phyloP scores from a whole-genome alignment of 176 grass and related monocot genomes.

The Oryza officinalis region DNA sequence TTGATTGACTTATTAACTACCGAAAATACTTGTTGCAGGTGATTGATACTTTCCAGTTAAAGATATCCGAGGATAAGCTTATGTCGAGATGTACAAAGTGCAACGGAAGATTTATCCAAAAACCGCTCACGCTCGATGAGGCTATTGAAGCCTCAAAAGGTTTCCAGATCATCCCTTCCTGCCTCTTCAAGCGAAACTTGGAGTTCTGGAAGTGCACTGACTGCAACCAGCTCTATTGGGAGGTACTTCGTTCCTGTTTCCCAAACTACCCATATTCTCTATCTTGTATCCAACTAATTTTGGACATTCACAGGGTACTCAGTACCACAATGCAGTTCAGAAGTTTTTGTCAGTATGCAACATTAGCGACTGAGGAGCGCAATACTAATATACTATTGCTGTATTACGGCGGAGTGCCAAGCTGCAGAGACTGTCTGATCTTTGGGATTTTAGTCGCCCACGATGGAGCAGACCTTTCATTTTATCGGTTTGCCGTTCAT shows the following conservation, averaged over 20 bases:
- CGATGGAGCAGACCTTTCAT: background rate
- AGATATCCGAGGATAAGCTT: conserved; percentile 79
- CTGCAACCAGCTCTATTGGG: conserved; percentile 97
- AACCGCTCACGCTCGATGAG: conserved; percentile 79
- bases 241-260: conserved; percentile 53
- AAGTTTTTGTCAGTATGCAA: conserved; percentile 89
- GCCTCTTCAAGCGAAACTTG: conserved; percentile 82
- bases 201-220: conserved; percentile 97
- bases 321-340: conserved; percentile 90
- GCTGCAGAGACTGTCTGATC: background rate
- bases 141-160: conserved; percentile 88
- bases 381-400: background rate
- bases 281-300: conserved; percentile 14
- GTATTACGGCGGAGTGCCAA: background rate
- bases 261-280: background rate
- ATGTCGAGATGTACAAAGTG: conserved; percentile 99
- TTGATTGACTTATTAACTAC: conserved; percentile 36
- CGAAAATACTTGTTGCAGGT: conserved; percentile 51
- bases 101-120: conserved; percentile 97
- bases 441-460: background rate
- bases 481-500: conserved; percentile 3
- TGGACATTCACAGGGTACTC: conserved; percentile 66
- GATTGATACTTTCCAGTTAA: conserved; percentile 86
- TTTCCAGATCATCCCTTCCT: conserved; percentile 86
- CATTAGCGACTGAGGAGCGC: conserved; percentile 64